Evolutionary conservation across 2,329 filamentous ascomycete species (phyloP).

Genomic region (Clonostachys solani): DNA sequence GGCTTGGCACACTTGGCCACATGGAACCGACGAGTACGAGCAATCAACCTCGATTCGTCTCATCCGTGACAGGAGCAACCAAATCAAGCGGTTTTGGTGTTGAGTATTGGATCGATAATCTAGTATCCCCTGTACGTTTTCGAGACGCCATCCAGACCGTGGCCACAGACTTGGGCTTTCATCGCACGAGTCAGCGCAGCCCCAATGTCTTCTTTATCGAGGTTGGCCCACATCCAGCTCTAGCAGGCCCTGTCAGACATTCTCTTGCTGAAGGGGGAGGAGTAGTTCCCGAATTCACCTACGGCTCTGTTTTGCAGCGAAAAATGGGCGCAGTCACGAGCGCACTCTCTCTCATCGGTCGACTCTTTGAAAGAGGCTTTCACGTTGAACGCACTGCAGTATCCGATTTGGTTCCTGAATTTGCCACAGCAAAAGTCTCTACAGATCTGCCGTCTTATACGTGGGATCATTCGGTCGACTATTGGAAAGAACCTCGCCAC

Average conservation of each 20-base stretch:
- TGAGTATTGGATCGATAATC: conserved; percentile 10
- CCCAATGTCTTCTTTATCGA: conserved; percentile 3
- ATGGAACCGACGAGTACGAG: conserved; percentile 1
- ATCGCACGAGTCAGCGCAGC: background rate
- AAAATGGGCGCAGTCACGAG: no score
- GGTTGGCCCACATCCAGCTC: conserved; percentile 6
- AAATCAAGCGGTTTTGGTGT: background rate
- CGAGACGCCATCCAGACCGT: conserved; percentile 1
- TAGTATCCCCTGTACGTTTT: conserved; percentile 13
- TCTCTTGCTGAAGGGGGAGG: no score
- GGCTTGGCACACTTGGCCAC: background rate
- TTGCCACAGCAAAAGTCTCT: conserved; percentile 5
- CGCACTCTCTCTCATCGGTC: no score
- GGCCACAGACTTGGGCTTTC: no score
- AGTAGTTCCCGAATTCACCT: no score
- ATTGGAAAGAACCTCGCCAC: no score
- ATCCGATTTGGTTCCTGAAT: conserved; percentile 13
- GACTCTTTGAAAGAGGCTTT: no score
- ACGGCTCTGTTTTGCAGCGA: no score
- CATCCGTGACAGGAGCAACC: conserved; percentile 5
- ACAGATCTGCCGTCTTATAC: background rate
- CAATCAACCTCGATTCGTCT: conserved; percentile 5
- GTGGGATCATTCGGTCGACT: no score
- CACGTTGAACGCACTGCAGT: no score
- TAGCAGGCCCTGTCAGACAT: conserved; percentile 5